Evolutionary conservation across 1,284 basidiomycete genomes (phyloP), one percentile per base, ranked within the genome.

Genomic region (Heterobasidion annosum): DNA sequence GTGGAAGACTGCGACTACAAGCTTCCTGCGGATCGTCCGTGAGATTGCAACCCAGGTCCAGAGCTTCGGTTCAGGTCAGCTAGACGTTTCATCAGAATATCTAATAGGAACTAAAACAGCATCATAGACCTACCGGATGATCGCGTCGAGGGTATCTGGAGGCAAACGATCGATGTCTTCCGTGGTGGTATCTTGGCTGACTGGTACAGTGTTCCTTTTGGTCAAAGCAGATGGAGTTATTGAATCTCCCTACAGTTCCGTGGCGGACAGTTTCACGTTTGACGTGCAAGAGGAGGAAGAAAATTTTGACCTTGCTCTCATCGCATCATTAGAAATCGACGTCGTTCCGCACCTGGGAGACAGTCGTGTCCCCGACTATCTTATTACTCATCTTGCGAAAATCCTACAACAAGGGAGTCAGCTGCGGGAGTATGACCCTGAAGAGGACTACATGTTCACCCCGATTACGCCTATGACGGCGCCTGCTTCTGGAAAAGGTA

Each of bases 1-100:
- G 8, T 97, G 93, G 94, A 93, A 93, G 69, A 93, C 91, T 0
- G 93, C 92, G 2, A 87, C 88, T 9, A 81, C 74, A 4, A 81
- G 76, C 62, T 88, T 91, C 66, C 69, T 91, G 60, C 73, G 72
- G 13, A 76, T 88, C 51, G 82, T 89, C 49, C 86, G 81, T 56
- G 85, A 85, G 57, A 80, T 79, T 59, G 74, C 78, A 1, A 58
- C 65, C 40, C 77, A 76, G 56, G 69, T 88, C 45, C 69, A 78
- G 57, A 61, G 60, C 8, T 64, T 85, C 10, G 77, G 69, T 13
- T 62, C 82, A 34, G 55, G 73, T 68, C 37, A 50, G 48, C 18
- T 10, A 5, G 25, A 25, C 3, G 25, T 5, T 25, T 25, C 37
- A 8, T 40, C 4, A 40, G 4, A 40, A n/a, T n/a, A 3, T 13